A percentile compares a stretch with the other conserved stretches of the same genome.
Conservation (phyloP, 192 early-diverging fungal genomes). For the Backusella tuberculispora region DNA sequence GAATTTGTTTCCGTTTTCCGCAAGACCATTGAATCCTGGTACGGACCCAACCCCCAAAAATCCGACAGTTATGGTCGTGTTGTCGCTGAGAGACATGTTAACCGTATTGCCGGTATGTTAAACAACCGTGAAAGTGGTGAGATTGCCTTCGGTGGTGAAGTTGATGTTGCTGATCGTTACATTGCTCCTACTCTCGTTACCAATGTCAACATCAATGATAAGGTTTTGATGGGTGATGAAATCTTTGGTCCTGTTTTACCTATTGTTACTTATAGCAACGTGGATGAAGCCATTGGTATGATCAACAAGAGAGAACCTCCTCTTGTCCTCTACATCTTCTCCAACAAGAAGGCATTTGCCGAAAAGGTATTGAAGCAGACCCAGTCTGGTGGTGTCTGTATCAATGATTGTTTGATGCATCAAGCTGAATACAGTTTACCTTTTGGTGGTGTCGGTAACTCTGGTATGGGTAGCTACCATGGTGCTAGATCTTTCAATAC, state of each 20-base stretch:
- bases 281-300: constrained; percentile 66
- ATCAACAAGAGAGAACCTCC: constrained; percentile 73
- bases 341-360: constrained; percentile 48
- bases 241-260: constrained; percentile 94
- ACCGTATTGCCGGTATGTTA: constrained; percentile 61
- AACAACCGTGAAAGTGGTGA: constrained; percentile 52
- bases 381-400: constrained; percentile 72
- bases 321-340: constrained; percentile 81
- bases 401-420: constrained; percentile 85
- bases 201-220: constrained; percentile 60
- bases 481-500: constrained; percentile 76
- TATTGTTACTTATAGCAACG: constrained; percentile 65
- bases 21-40: constrained; percentile 43
- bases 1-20: constrained; percentile 56
- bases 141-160: constrained; percentile 63
- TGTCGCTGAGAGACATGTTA: constrained; percentile 61
- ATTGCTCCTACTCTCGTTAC: constrained; percentile 85
- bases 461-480: constrained; percentile 88
- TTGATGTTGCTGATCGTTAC: constrained; percentile 64
- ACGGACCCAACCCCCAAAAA: constrained; percentile 44
- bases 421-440: constrained; percentile 61
- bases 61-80: constrained; percentile 62
- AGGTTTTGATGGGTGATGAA: constrained; percentile 79
- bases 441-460: constrained; percentile 87
- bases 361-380: constrained; percentile 68